These are phyloP conservation scores for Tolypocladium nubicola DNA, from an alignment of 2,329 filamentous ascomycete species.

Conservation along the genomic window DNA sequence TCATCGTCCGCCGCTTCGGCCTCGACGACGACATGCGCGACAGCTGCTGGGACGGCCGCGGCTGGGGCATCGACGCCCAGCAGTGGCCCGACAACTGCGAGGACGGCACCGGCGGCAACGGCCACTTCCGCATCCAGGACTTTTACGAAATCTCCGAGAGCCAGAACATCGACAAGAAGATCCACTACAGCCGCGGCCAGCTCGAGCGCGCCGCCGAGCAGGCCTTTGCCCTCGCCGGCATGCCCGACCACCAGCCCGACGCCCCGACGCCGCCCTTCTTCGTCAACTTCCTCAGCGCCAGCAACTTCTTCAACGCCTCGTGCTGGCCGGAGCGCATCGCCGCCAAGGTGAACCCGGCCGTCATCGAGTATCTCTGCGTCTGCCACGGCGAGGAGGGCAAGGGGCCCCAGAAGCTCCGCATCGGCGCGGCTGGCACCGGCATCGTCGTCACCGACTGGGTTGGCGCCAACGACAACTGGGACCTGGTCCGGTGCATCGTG, in stretches of 20 bases:
- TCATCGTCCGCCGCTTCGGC: slow-evolving; percentile 72
- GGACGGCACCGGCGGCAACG: slow-evolving; percentile 58
- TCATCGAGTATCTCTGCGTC: slow-evolving; percentile 51
- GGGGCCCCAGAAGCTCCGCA: slow-evolving; percentile 36
- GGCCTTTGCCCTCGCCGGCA: slow-evolving; percentile 31
- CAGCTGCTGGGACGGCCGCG: slow-evolving; percentile 36
- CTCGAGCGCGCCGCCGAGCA: slow-evolving; percentile 59
- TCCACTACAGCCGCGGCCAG: slow-evolving; percentile 61
- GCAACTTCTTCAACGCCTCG: slow-evolving; percentile 84
- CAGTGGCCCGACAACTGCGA: slow-evolving; percentile 84
- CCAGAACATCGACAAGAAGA: slow-evolving; percentile 70
- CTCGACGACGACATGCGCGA: slow-evolving; percentile 45
- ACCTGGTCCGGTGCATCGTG: slow-evolving; percentile 75
- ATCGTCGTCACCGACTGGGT: slow-evolving; percentile 94
- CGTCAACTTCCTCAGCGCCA: slow-evolving; percentile 82
- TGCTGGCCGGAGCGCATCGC: slow-evolving; percentile 95
- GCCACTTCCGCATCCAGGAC: slow-evolving; percentile 78
- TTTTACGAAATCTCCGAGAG: slow-evolving; percentile 81
- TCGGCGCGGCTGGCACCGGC: slow-evolving; percentile 69
- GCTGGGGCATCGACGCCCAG: slow-evolving; percentile 51
- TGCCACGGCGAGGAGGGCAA: slow-evolving; percentile 42
- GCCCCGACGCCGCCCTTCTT: slow-evolving; percentile 52
- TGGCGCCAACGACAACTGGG: slow-evolving; percentile 79
- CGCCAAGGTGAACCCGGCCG: slow-evolving; percentile 72
- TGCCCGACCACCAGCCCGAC: slow-evolving; percentile 13